These are phyloP conservation scores for Bryoerythrophyllum caledonicum DNA, from an alignment of 225 moss, liverwort and hornwort genomes.

Conservation along the genomic window DNA sequence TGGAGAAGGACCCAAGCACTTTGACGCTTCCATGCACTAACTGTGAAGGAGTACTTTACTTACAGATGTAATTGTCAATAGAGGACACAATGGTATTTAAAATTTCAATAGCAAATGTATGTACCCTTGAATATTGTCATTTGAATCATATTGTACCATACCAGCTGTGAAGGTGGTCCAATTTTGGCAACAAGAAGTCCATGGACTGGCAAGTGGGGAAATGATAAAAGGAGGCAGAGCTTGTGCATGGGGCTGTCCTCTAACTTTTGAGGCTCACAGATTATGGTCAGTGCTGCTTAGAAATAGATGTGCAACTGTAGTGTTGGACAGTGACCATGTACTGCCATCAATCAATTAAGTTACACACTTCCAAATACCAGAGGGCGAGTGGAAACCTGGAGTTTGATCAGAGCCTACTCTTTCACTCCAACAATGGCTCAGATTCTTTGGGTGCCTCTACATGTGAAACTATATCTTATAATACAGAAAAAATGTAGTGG, in stretches of 20 bases:
- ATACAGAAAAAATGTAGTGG: too few relatives aligned
- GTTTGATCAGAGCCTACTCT: not conserved
- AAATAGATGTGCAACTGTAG: constrained; percentile 21
- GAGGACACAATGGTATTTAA: not conserved
- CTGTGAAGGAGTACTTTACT: not conserved
- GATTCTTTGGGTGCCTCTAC: not conserved
- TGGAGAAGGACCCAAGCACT: not conserved
- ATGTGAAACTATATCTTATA: too few relatives aligned
- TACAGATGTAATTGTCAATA: not conserved
- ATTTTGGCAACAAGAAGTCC: not conserved
- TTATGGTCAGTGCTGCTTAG: not conserved
- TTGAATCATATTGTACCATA: not conserved
- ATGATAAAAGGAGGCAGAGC: not conserved
- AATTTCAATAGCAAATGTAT: not conserved
- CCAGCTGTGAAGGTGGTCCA: not conserved
- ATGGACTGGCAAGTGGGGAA: not conserved
- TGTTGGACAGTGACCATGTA: not conserved
- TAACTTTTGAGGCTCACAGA: not conserved
- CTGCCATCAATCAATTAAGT: not conserved
- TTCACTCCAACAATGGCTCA: constrained; percentile 5
- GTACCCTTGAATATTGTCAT: not conserved
- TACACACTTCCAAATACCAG: constrained; percentile 24
- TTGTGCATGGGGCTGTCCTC: not conserved
- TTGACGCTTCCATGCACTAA: not conserved
- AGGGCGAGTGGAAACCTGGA: constrained; percentile 30